These are phyloP conservation scores for Lichtheimia ramosa DNA, from an alignment of 371 early-diverging fungal species.

Conservation along the genomic window DNA sequence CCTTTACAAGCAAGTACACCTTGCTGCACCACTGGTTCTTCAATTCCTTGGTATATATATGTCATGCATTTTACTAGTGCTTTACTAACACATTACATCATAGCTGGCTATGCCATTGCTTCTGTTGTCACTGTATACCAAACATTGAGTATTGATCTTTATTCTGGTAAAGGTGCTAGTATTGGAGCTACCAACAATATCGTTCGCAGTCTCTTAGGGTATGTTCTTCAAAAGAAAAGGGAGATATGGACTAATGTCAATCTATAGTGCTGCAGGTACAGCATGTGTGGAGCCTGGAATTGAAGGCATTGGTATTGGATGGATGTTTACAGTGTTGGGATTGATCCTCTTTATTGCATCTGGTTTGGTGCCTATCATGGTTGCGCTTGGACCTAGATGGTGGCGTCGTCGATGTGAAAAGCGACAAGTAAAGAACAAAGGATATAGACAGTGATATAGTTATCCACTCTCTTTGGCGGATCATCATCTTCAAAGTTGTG, in stretches of 20 bases:
- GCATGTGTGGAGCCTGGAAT: conserved; percentile 32
- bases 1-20: conserved; percentile 18
- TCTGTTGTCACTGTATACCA: background rate
- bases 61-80: too few species aligned
- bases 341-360: background rate
- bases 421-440: background rate
- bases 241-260: too few species aligned
- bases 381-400: background rate
- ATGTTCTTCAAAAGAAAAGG: background rate
- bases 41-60: conserved; percentile 40
- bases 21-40: conserved; percentile 27
- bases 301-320: conserved; percentile 31
- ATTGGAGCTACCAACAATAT: conserved; percentile 41
- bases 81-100: background rate
- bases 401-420: background rate
- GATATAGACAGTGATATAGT: too few species aligned
- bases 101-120: background rate
- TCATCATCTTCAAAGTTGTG: too few species aligned
- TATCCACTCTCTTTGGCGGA: too few species aligned
- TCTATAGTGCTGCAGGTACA: conserved; percentile 21
- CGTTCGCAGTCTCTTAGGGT: conserved; percentile 36
- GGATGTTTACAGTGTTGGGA: conserved; percentile 31
- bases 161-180: conserved; percentile 17
- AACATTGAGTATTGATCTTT: background rate
- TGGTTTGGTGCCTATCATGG: background rate